These are phyloP conservation scores for Oenanthe sinensis DNA, from an alignment of 129 eudicot species.

Conservation along the genomic window DNA sequence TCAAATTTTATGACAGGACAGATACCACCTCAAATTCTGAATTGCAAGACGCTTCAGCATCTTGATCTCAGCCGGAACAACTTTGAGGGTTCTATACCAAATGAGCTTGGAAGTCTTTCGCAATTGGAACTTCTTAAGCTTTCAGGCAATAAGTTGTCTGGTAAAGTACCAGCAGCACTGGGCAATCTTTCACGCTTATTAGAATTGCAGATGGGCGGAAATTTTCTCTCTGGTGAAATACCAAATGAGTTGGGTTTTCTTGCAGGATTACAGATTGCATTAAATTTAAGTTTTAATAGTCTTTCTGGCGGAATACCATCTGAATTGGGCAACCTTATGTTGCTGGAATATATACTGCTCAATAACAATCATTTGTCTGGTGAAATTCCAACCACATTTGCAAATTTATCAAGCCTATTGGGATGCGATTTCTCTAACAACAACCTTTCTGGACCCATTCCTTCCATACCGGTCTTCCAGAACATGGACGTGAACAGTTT, in stretches of 20 bases:
- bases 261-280: constrained; percentile 66
- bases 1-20: constrained; percentile 59
- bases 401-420: constrained; percentile 65
- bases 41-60: constrained; percentile 77
- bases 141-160: constrained; percentile 73
- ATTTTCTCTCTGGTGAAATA: constrained; percentile 58
- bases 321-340: constrained; percentile 68
- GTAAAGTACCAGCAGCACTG: constrained; percentile 59
- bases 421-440: constrained; percentile 82
- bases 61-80: constrained; percentile 80
- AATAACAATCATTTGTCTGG: constrained; percentile 70
- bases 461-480: constrained; percentile 54
- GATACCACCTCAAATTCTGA: constrained; percentile 52
- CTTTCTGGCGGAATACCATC: constrained; percentile 75
- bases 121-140: constrained; percentile 71
- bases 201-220: constrained; percentile 94
- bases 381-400: constrained; percentile 72
- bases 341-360: constrained; percentile 64
- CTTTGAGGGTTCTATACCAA: constrained; percentile 48
- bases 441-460: constrained; percentile 63
- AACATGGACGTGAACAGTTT: constrained; percentile 71
- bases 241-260: constrained; percentile 78
- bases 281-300: constrained; percentile 75
- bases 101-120: constrained; percentile 57
- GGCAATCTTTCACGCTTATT: constrained; percentile 73